Percentiles rank a stretch among this genome's conserved stretches.
Conservation (phyloP, 2,329 filamentous ascomycete species). For the Pseudocercospora vitis region DNA sequence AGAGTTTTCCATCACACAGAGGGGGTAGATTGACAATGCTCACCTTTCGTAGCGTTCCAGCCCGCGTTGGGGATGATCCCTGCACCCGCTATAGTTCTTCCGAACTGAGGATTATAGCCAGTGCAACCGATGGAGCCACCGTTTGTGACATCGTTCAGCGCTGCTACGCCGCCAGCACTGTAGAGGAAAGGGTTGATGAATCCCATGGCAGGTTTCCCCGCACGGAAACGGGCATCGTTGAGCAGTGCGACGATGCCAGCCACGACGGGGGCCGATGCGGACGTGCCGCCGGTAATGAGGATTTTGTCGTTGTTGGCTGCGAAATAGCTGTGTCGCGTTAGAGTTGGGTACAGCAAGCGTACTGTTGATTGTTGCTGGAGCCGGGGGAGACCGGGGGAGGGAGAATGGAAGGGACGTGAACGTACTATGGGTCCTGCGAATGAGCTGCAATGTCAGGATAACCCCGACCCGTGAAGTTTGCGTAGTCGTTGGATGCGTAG, state of each 20-base stretch:
- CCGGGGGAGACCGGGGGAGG: no score
- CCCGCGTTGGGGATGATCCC: constrained; percentile 33
- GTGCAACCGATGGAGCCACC: constrained; percentile 31
- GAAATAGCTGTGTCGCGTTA: no score
- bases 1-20: no score
- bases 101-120: constrained; percentile 11
- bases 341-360: no score
- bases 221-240: constrained; percentile 59
- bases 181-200: constrained; percentile 64
- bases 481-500: constrained; percentile 49
- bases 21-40: no score
- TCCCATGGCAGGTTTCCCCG: constrained; percentile 47
- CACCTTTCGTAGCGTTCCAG: constrained; percentile 31
- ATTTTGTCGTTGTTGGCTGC: constrained; percentile 44
- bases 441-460: constrained; percentile 48
- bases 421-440: no score
- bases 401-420: no score
- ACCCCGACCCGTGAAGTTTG: constrained; percentile 39
- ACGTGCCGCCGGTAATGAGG: constrained; percentile 44
- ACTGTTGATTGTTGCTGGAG: no score
- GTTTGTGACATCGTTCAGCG: constrained; percentile 50
- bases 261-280: constrained; percentile 58
- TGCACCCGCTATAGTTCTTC: constrained; percentile 26
- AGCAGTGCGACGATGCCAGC: constrained; percentile 60
- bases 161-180: constrained; percentile 40